Percentiles rank a stretch among this genome's conserved stretches.
Evolutionary conservation across 2,329 filamentous ascomycete species (phyloP).

Genomic region (Magnaporthiopsis poae): DNA sequence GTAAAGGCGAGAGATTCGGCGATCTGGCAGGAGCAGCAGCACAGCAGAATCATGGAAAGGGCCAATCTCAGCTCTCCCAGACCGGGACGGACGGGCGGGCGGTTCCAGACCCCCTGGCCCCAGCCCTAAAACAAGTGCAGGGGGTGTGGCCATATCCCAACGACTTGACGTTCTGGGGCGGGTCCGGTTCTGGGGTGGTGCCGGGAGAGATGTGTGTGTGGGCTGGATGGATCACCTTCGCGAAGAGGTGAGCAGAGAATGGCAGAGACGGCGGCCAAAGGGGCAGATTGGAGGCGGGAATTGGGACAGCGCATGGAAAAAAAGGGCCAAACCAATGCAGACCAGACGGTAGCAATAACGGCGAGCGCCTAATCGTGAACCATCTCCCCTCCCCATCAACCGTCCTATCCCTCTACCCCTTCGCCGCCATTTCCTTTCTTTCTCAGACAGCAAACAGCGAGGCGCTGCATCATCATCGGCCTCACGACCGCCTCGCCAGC

Average conservation of each 20-base stretch:
- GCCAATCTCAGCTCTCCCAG: background rate
- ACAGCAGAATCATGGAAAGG: background rate
- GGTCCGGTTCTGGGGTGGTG: constrained; percentile 11
- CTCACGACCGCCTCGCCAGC: background rate
- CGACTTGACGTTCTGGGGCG: constrained; percentile 7
- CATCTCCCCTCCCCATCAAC: constrained; percentile 12
- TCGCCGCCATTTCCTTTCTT: constrained; percentile 8
- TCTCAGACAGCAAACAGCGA: background rate
- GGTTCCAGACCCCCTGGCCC: constrained; percentile 1
- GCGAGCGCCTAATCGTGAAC: constrained; percentile 2
- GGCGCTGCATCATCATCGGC: constrained; percentile 8
- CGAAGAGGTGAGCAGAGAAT: constrained; percentile 19
- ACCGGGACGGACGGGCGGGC: background rate
- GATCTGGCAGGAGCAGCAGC: too few relatives aligned
- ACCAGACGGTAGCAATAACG: constrained; percentile 3
- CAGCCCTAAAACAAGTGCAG: background rate
- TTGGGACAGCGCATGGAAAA: constrained; percentile 2
- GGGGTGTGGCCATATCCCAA: background rate
- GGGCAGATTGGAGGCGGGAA: constrained; percentile 17
- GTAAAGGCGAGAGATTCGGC: background rate
- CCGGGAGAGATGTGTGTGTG: constrained; percentile 7
- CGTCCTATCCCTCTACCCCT: constrained; percentile 11
- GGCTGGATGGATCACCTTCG: constrained; percentile 22
- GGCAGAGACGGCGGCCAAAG: constrained; percentile 19
- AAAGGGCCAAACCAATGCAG: constrained; percentile 9